These are phyloP conservation scores for Ramaria rubella DNA, from an alignment of 768 basidiomycete species.

Conservation along the genomic window DNA sequence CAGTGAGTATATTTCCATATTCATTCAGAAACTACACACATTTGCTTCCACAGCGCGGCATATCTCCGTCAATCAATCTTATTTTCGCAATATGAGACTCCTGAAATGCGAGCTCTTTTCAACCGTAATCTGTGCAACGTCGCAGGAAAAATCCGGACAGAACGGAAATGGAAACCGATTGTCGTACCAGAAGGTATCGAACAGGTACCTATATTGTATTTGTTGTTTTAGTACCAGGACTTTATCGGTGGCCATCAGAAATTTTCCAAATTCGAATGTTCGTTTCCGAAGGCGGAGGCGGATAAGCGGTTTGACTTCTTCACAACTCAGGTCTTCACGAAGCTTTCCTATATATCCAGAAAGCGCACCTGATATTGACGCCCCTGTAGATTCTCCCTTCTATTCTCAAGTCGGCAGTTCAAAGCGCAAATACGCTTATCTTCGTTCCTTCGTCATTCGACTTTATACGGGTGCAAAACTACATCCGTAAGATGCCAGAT, in stretches of 20 bases:
- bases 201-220: constrained; percentile 40
- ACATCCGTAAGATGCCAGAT: constrained; percentile 67
- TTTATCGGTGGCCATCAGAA: constrained; percentile 36
- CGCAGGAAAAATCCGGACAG: constrained; percentile 70
- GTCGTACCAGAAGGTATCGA: constrained; percentile 78
- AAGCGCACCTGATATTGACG: background rate
- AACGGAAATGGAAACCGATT: constrained; percentile 64
- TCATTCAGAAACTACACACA: background rate
- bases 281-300: constrained; percentile 65
- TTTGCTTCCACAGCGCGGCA: constrained; percentile 48
- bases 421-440: constrained; percentile 80
- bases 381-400: constrained; percentile 61
- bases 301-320: constrained; percentile 87
- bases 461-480: constrained; percentile 85
- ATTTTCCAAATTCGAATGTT: constrained; percentile 69
- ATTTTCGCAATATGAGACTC: constrained; percentile 81
- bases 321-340: constrained; percentile 60
- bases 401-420: constrained; percentile 87
- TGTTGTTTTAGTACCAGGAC: background rate
- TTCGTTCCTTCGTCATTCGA: constrained; percentile 96
- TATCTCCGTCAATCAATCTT: constrained; percentile 89
- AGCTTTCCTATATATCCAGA: background rate
- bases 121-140: constrained; percentile 74
- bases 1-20: constrained; percentile 52
- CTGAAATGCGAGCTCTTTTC: constrained; percentile 79